Conservation (phyloP, 768 basidiomycete species). For the Clitopilus passeckerianus region DNA sequence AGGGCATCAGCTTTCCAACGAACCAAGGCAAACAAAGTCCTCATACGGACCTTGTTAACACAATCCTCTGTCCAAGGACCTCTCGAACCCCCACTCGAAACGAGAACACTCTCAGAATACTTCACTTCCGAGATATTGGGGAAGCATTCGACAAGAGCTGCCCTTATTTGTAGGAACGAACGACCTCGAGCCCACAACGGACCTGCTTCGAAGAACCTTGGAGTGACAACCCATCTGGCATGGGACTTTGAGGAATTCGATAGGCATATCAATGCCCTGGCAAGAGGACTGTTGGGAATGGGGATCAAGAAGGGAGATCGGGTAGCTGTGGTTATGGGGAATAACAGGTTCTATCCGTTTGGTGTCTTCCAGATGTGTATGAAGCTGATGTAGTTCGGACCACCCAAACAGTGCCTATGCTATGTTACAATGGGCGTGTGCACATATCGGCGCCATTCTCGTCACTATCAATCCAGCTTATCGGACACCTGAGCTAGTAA, state of each 20-base stretch:
- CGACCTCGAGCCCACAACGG: slow-evolving; percentile 54
- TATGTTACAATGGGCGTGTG: slow-evolving; percentile 80
- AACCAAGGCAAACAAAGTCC: neutral
- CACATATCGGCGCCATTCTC: slow-evolving; percentile 77
- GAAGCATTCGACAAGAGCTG: slow-evolving; percentile 45
- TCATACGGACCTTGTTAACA: slow-evolving; percentile 24
- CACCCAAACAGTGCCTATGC: slow-evolving; percentile 59
- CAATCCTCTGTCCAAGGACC: slow-evolving; percentile 57
- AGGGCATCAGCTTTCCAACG: neutral
- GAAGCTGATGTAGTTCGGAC: neutral
- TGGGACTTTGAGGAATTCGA: slow-evolving; percentile 77
- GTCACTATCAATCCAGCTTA: slow-evolving; percentile 85
- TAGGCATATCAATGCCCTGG: slow-evolving; percentile 57
- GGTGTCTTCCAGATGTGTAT: neutral
- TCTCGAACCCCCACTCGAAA: slow-evolving; percentile 46
- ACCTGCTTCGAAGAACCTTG: slow-evolving; percentile 47
- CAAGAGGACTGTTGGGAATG: slow-evolving; percentile 62
- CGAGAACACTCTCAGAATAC: slow-evolving; percentile 55
- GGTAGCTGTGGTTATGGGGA: slow-evolving; percentile 81
- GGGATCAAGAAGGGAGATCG: slow-evolving; percentile 75
- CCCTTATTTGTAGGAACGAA: slow-evolving; percentile 64
- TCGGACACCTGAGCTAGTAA: slow-evolving; percentile 62
- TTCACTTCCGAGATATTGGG: slow-evolving; percentile 53
- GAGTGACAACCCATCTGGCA: slow-evolving; percentile 44
- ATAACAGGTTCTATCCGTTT: slow-evolving; percentile 55